phyloP scores from a whole-genome alignment of 2,329 filamentous ascomycete species.

The Tolypocladium album region DNA sequence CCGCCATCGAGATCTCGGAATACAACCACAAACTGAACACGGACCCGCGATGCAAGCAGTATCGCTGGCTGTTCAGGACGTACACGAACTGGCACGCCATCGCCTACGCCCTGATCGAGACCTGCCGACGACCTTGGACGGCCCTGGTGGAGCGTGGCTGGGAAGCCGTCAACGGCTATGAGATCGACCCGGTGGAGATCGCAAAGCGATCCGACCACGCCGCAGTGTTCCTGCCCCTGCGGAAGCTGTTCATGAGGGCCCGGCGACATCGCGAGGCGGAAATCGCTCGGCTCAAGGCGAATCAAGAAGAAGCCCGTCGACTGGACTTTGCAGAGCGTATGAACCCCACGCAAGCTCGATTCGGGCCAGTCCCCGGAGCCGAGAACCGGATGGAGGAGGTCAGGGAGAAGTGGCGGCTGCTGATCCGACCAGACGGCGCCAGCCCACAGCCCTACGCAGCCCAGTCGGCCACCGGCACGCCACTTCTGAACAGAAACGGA shows the following conservation, averaged over 20 bases:
- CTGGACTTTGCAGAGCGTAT: constrained; percentile 38
- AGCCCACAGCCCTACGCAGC: constrained; percentile 6
- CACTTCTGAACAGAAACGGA: neutral
- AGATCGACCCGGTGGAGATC: constrained; percentile 29
- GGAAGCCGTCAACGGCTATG: constrained; percentile 30
- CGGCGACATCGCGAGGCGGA: constrained; percentile 40
- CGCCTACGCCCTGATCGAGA: constrained; percentile 36
- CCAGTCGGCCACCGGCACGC: neutral
- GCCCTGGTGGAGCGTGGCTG: constrained; percentile 39
- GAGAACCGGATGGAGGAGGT: constrained; percentile 34
- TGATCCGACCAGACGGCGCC: constrained; percentile 27
- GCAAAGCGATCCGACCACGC: constrained; percentile 33
- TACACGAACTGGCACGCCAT: constrained; percentile 42
- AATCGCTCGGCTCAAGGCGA: constrained; percentile 33
- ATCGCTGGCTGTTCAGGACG: constrained; percentile 38
- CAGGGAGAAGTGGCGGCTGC: constrained; percentile 37
- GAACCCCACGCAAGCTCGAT: constrained; percentile 31
- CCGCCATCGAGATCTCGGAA: constrained; percentile 65
- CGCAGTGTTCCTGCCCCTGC: constrained; percentile 42
- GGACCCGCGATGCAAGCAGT: constrained; percentile 37
- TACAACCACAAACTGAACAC: constrained; percentile 54
- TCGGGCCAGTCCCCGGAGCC: constrained; percentile 35
- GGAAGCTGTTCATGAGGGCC: constrained; percentile 42
- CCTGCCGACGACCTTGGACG: constrained; percentile 35
- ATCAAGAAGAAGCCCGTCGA: constrained; percentile 36